phyloP scores from a whole-genome alignment of 1,139 yeast genomes.

The Diutina scorzettiae region DNA sequence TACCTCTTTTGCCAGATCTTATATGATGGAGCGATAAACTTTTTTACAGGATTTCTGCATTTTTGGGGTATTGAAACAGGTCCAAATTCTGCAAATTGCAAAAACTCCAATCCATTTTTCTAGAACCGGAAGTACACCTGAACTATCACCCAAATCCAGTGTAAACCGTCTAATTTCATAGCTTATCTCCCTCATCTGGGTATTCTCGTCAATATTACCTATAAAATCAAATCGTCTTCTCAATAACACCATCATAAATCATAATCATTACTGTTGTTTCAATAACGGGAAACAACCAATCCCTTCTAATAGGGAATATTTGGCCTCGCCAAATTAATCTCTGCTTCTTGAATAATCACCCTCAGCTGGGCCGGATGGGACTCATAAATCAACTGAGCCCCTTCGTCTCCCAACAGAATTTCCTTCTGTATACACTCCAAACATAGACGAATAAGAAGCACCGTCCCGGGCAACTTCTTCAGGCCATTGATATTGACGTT shows the following conservation, averaged over 20 bases:
- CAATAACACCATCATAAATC: background rate
- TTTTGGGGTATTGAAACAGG: too few species aligned
- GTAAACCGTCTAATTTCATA: too few species aligned
- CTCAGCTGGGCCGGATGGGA: background rate
- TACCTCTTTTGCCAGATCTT: too few species aligned
- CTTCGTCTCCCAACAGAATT: background rate
- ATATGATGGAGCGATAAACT: too few species aligned
- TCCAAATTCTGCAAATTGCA: too few species aligned
- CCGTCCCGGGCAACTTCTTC: conserved; percentile 4
- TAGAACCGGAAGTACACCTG: too few species aligned
- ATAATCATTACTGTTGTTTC: background rate
- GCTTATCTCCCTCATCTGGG: too few species aligned
- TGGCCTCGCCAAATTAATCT: background rate
- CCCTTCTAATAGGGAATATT: background rate
- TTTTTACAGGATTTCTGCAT: too few species aligned
- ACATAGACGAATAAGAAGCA: background rate
- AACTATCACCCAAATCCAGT: too few species aligned
- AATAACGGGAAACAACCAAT: background rate
- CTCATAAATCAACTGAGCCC: conserved; percentile 1
- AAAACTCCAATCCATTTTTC: too few species aligned
- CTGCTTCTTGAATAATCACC: conserved; percentile 1
- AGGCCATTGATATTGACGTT: conserved; percentile 1
- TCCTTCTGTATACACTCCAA: background rate
- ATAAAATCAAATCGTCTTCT: too few species aligned
- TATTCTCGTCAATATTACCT: too few species aligned